These are phyloP conservation scores for Penicillium sp. DNA, from an alignment of 2,329 filamentous ascomycete genomes.

Conservation along the genomic window DNA sequence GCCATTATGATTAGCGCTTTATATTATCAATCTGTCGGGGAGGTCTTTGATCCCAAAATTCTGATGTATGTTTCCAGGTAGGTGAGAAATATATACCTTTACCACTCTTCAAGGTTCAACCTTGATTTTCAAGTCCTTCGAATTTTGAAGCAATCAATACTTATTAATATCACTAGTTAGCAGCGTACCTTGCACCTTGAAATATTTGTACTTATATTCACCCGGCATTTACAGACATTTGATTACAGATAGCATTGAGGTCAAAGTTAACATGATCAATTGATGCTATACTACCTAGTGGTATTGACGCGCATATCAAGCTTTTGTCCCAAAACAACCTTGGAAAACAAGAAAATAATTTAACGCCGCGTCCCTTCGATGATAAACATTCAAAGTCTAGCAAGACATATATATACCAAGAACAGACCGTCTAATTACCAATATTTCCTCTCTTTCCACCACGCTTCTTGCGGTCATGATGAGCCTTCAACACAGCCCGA, in stretches of 20 bases:
- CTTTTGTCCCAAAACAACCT: neutral
- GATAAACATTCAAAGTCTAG: neutral
- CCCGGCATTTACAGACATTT: no score
- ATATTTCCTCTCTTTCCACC: conserved; percentile 79
- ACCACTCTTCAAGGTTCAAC: no score
- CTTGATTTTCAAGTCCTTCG: no score
- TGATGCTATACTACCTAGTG: neutral
- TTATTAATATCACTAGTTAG: no score
- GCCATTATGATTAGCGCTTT: no score
- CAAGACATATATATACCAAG: neutral
- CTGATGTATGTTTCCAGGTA: no score
- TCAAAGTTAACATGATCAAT: neutral
- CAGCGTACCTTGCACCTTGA: no score
- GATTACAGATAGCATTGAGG: neutral
- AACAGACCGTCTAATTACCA: conserved; percentile 11
- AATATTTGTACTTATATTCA: no score
- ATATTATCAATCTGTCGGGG: no score
- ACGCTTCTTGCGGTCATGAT: conserved; percentile 79
- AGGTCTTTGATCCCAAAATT: no score
- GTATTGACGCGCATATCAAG: neutral
- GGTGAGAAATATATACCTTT: no score
- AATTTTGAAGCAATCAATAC: no score
- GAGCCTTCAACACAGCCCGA: conserved; percentile 74
- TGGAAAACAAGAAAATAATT: neutral
- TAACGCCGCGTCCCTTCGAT: neutral